Conservation (phyloP, 768 basidiomycete genomes). For the Boletus pseudo-olivaceus region DNA sequence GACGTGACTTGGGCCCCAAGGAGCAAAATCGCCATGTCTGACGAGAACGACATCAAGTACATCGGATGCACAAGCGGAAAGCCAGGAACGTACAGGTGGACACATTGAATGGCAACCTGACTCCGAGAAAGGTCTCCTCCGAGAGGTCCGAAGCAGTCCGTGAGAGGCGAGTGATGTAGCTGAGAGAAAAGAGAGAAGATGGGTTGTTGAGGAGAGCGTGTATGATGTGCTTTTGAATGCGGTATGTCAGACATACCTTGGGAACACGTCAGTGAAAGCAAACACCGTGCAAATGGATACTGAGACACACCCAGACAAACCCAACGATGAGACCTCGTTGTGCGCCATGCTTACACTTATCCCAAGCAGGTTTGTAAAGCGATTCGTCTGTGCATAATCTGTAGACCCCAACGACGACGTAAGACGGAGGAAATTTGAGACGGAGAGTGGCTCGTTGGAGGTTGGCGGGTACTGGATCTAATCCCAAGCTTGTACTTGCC, state of each 20-base stretch:
- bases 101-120: constrained; percentile 60
- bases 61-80: background rate
- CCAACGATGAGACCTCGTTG: constrained; percentile 68
- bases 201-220: constrained; percentile 29
- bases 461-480: constrained; percentile 38
- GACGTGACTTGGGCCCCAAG: constrained; percentile 69
- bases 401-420: constrained; percentile 82
- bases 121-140: constrained; percentile 60
- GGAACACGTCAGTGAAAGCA: background rate
- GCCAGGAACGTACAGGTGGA: constrained; percentile 54
- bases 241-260: constrained; percentile 66
- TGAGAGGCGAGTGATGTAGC: constrained; percentile 25
- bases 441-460: constrained; percentile 56
- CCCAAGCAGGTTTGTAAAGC: constrained; percentile 74
- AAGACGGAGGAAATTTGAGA: constrained; percentile 76
- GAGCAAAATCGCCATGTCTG: constrained; percentile 74
- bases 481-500: background rate
- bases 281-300: background rate
- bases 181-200: constrained; percentile 27
- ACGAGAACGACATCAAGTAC: background rate
- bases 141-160: constrained; percentile 29
- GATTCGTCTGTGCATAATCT: constrained; percentile 70
- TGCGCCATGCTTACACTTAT: constrained; percentile 79
- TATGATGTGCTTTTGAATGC: constrained; percentile 67
- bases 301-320: constrained; percentile 55